Conservation (phyloP, 345 rosid genomes). For the Moricandia moricandioides region DNA sequence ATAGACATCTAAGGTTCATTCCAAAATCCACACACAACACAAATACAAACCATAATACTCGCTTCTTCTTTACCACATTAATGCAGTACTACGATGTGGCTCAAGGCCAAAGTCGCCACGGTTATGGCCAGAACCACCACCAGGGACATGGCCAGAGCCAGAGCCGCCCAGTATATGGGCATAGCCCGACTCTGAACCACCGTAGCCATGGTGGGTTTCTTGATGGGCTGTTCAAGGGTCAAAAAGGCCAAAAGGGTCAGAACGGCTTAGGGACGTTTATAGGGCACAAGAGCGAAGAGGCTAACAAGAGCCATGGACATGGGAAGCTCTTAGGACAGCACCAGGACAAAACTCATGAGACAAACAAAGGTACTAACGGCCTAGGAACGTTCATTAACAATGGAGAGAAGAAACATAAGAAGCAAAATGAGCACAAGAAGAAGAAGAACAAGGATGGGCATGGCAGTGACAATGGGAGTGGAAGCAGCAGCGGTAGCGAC, state of each 20-base stretch:
- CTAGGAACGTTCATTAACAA: constrained; percentile 33
- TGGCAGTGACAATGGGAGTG: constrained; percentile 19
- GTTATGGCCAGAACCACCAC: neutral
- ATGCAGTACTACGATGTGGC: constrained; percentile 28
- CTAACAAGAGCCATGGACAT: constrained; percentile 16
- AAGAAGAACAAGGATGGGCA: neutral
- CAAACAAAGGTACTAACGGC: constrained; percentile 17
- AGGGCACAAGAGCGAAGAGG: constrained; percentile 25
- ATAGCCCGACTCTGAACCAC: constrained; percentile 16
- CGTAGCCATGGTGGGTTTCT: constrained; percentile 30
- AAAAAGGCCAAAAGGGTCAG: constrained; percentile 15
- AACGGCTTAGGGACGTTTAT: constrained; percentile 9
- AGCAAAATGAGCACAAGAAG: constrained; percentile 11
- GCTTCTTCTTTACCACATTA: neutral
- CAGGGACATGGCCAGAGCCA: neutral
- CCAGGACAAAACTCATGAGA: constrained; percentile 27
- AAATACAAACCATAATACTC: constrained; percentile 8
- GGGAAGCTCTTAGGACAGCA: constrained; percentile 29
- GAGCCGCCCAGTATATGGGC: constrained; percentile 5
- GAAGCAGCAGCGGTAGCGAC: constrained; percentile 29
- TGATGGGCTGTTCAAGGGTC: constrained; percentile 27
- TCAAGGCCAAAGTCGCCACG: constrained; percentile 8
- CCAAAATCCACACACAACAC: constrained; percentile 11
- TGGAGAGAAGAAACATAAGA: constrained; percentile 28
- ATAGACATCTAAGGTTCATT: neutral